A percentile compares a stretch with the other conserved stretches of the same genome.
Evolutionary conservation across 2,329 filamentous ascomycete genomes (phyloP).

Genomic region (Moelleriella libera): DNA sequence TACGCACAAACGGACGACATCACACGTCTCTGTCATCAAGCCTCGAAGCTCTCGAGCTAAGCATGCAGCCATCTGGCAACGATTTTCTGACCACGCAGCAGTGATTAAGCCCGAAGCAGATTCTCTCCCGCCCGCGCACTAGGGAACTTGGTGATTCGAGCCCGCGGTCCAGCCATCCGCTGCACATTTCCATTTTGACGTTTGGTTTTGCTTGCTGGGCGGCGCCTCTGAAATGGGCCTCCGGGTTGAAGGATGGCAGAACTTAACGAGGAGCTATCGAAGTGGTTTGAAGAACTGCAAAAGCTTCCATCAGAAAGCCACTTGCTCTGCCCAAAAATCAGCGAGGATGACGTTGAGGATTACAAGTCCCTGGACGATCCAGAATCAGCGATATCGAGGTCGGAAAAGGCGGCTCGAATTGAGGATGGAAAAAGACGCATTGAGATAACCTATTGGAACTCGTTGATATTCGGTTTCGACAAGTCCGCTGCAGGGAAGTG

Average conservation of each 20-base stretch:
- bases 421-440: conserved; percentile 39
- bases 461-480: conserved; percentile 54
- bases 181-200: neutral
- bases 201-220: neutral
- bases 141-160: too few species aligned
- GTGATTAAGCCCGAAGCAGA: too few species aligned
- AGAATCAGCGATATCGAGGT: conserved; percentile 30
- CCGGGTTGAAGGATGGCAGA: conserved; percentile 18
- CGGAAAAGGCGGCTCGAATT: conserved; percentile 39
- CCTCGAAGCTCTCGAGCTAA: too few species aligned
- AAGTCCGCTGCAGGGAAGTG: conserved; percentile 45
- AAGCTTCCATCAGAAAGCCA: conserved; percentile 37
- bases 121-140: too few species aligned
- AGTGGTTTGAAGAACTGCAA: conserved; percentile 28
- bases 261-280: conserved; percentile 23
- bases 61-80: too few species aligned
- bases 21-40: too few species aligned
- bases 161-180: too few species aligned
- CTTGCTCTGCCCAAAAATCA: conserved; percentile 52
- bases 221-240: conserved; percentile 2
- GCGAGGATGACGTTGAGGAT: conserved; percentile 47
- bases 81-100: too few species aligned
- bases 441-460: conserved; percentile 51
- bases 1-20: too few species aligned
- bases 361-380: conserved; percentile 39